These are phyloP conservation scores for Arabidopsis thaliana DNA, from an alignment of 345 rosid genomes.

Conservation along the genomic window TAIR10.1 NC_003070.9:26445501-26446000, in stretches of 20 bases:
- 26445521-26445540: not conserved
- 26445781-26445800: slow-evolving; percentile 41
- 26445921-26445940: not conserved
- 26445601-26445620: slow-evolving; percentile 31
- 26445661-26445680: slow-evolving; percentile 36
- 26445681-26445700: slow-evolving; percentile 30
- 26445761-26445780: slow-evolving; percentile 32
- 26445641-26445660: slow-evolving; percentile 40
- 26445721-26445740: slow-evolving; percentile 39
- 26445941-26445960: not conserved
- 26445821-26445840: slow-evolving; percentile 47
- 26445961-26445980: not conserved
- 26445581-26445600: slow-evolving; percentile 30
- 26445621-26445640: slow-evolving; percentile 30
- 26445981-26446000: not conserved
- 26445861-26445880: slow-evolving; percentile 30
- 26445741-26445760: slow-evolving; percentile 37
- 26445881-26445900: slow-evolving; percentile 37
- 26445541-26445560: slow-evolving; percentile 8
- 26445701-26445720: slow-evolving; percentile 32
- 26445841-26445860: slow-evolving; percentile 38
- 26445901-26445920: slow-evolving; percentile 7
- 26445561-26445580: slow-evolving; percentile 12
- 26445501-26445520: not conserved
- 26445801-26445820: slow-evolving; percentile 38